Conservation (phyloP, 2,329 filamentous ascomycete genomes). For the Alternaria alternata region DNA sequence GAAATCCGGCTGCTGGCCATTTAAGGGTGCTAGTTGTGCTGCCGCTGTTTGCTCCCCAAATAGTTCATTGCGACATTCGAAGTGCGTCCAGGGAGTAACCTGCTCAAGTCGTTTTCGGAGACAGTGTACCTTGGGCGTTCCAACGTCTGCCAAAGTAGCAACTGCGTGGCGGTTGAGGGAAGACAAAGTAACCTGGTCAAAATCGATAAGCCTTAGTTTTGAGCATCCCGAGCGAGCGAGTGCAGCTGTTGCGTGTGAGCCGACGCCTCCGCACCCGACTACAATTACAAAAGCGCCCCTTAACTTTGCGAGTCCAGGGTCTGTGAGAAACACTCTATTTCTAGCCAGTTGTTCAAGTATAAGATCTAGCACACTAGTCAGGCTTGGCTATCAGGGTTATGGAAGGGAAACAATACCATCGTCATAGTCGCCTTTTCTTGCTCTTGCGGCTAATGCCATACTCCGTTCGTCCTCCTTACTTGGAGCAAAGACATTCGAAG, state of each 20-base stretch:
- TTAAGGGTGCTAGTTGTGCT: conserved; percentile 72
- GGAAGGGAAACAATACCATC: conserved; percentile 56
- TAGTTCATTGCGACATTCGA: conserved; percentile 85
- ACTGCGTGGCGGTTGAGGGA: conserved; percentile 96
- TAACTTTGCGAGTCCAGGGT: conserved; percentile 80
- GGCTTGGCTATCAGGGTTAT: neutral
- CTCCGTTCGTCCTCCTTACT: conserved; percentile 65
- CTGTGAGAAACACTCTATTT: conserved; percentile 88
- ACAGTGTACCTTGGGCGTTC: conserved; percentile 88
- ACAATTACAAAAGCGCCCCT: conserved; percentile 85
- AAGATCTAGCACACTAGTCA: conserved; percentile 65
- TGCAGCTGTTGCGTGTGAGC: conserved; percentile 87
- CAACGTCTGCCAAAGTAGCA: conserved; percentile 91
- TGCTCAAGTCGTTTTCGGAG: conserved; percentile 81
- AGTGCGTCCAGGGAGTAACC: conserved; percentile 89
- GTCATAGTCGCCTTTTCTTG: conserved; percentile 70
- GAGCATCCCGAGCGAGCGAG: conserved; percentile 89
- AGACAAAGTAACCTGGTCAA: conserved; percentile 95
- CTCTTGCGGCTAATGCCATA: conserved; percentile 65
- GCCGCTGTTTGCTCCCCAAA: conserved; percentile 75
- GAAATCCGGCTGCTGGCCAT: conserved; percentile 75
- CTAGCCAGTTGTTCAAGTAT: conserved; percentile 94
- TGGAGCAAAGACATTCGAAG: conserved; percentile 53
- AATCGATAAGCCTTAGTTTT: conserved; percentile 89
- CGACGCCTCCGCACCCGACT: conserved; percentile 93